These are phyloP conservation scores for Berberis vulgaris DNA, from an alignment of 164 flowering plant genomes.

Conservation along the genomic window DNA sequence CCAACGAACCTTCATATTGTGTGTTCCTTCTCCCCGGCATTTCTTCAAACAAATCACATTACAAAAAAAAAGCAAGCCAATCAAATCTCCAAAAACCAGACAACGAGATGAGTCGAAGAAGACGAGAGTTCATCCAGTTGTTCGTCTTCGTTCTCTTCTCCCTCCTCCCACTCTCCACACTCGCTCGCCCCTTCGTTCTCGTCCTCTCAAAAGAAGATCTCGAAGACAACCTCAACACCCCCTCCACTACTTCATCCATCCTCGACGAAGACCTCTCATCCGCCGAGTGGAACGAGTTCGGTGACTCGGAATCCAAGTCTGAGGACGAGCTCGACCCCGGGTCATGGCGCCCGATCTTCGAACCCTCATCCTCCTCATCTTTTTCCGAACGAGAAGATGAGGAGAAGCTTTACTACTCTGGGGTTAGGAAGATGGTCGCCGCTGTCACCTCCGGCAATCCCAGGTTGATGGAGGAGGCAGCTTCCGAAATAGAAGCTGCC, in stretches of 20 bases:
- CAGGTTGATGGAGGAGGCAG: slow-evolving; percentile 55
- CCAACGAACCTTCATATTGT: no score
- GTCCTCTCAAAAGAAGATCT: slow-evolving; percentile 69
- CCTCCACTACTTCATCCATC: slow-evolving; percentile 11
- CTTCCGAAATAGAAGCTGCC: slow-evolving; percentile 45
- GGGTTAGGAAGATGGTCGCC: slow-evolving; percentile 39
- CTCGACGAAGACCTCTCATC: slow-evolving; percentile 11
- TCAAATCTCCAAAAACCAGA: no score
- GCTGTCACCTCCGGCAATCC: slow-evolving; percentile 33
- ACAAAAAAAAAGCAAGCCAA: no score
- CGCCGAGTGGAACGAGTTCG: slow-evolving; percentile 73
- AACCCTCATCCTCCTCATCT: slow-evolving; percentile 22
- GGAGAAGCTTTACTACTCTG: slow-evolving; percentile 40
- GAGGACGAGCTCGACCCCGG: slow-evolving; percentile 88
- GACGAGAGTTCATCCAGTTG: no score
- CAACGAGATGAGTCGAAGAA: no score
- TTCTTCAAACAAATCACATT: no score
- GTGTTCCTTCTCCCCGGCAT: no score
- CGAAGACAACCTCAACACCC: slow-evolving; percentile 18
- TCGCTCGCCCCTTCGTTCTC: slow-evolving; percentile 35
- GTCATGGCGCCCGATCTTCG: slow-evolving; percentile 85
- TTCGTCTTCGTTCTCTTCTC: not conserved
- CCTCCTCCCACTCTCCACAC: not conserved
- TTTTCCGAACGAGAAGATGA: not conserved
- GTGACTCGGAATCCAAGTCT: slow-evolving; percentile 37